These are phyloP conservation scores for Nitzschia sp. DNA, from an alignment of 108 stramenopile species.

Conservation along the genomic window DNA sequence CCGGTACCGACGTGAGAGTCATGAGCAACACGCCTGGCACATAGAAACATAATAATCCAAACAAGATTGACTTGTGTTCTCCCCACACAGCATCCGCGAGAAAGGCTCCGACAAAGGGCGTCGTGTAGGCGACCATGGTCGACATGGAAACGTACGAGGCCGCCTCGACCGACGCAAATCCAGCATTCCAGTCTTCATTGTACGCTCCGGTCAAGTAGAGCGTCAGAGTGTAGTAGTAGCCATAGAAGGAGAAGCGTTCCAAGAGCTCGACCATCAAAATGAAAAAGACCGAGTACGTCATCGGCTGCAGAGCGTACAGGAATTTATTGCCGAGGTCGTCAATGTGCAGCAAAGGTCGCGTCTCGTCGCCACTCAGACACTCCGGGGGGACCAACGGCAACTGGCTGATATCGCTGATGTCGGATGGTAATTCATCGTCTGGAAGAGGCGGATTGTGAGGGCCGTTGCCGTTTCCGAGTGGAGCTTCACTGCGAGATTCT, in stretches of 20 bases:
- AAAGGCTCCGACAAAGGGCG: conserved; percentile 78
- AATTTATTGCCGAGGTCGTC: conserved; percentile 43
- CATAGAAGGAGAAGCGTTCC: conserved; percentile 75
- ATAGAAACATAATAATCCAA: conserved; percentile 60
- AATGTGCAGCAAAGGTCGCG: conserved; percentile 49
- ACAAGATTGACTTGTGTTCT: conserved; percentile 63
- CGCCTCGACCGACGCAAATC: conserved; percentile 54
- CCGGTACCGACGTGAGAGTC: conserved; percentile 66
- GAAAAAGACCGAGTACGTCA: conserved; percentile 52
- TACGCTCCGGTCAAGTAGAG: conserved; percentile 72
- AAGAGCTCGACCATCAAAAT: conserved; percentile 71
- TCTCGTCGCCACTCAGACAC: conserved; percentile 26
- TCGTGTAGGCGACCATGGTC: conserved; percentile 78
- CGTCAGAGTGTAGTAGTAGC: conserved; percentile 72
- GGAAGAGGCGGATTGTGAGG: background rate
- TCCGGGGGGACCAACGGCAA: conserved; percentile 23
- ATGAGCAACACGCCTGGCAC: conserved; percentile 70
- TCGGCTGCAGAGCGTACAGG: conserved; percentile 54
- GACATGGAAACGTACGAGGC: conserved; percentile 61
- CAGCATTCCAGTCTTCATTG: conserved; percentile 72
- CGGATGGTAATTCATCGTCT: conserved; percentile 32
- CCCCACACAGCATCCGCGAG: conserved; percentile 68
- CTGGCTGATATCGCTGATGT: conserved; percentile 19
- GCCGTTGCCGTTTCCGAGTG: background rate
- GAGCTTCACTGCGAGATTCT: background rate